phyloP scores from a whole-genome alignment of 768 basidiomycete species.

The Podaxis sp. region DNA sequence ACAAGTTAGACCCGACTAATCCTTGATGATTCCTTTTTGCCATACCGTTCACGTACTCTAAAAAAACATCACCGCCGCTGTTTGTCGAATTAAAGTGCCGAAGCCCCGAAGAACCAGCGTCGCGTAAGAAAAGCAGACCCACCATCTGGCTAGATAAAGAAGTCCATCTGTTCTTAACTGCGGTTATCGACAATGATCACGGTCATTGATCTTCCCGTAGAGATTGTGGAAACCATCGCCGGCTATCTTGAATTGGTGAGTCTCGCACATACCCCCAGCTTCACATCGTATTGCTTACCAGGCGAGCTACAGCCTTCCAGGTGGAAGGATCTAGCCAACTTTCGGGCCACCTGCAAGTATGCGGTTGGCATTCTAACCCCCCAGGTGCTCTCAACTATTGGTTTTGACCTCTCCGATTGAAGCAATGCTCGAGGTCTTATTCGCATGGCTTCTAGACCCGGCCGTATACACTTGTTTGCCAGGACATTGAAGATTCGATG shows the following conservation, averaged over 20 bases:
- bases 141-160: no score
- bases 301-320: background rate
- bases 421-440: background rate
- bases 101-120: no score
- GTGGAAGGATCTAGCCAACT: background rate
- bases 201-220: background rate
- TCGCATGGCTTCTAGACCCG: background rate
- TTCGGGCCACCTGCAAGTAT: background rate
- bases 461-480: background rate
- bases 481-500: background rate
- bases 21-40: no score
- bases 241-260: background rate
- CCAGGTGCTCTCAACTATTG: background rate
- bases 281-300: background rate
- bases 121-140: no score
- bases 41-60: no score
- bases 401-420: background rate
- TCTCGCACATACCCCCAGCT: background rate
- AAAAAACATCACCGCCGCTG: no score
- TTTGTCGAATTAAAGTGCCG: no score
- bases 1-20: no score
- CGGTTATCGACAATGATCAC: background rate
- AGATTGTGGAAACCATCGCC: background rate
- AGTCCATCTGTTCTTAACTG: background rate
- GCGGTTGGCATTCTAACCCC: background rate